phyloP scores from a whole-genome alignment of 176 grass and related monocot species.

The Pharus latifolius region DNA sequence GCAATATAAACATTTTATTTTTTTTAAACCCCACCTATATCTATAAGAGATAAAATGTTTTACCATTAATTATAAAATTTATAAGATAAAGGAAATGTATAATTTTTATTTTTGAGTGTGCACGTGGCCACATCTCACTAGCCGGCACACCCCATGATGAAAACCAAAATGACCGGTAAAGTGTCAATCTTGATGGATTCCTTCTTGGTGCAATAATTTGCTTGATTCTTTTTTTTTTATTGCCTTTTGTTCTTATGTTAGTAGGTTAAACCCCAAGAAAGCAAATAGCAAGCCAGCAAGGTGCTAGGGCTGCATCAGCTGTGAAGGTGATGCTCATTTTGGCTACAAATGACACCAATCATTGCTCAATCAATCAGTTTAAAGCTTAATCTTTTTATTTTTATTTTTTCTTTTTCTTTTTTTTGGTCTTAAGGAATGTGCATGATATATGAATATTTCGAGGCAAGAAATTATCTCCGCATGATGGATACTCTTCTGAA shows the following conservation, averaged over 20 bases:
- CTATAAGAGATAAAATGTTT: too few species aligned
- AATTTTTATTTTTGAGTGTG: too few species aligned
- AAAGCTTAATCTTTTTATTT: constrained; percentile 7
- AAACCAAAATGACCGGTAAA: constrained; percentile 6
- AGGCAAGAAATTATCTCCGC: too few species aligned
- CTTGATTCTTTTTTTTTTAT: constrained; percentile 25
- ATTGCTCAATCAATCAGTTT: constrained; percentile 23
- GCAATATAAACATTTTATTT: too few species aligned
- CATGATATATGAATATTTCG: too few species aligned
- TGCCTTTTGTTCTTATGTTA: constrained; percentile 26
- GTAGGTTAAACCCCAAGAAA: constrained; percentile 2
- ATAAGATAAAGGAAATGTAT: too few species aligned
- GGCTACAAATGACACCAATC: constrained; percentile 37
- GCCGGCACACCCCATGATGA: not conserved
- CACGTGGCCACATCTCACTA: too few species aligned
- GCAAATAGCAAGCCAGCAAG: constrained; percentile 6
- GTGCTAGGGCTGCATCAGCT: constrained; percentile 32
- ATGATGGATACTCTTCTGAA: too few species aligned
- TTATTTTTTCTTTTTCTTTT: constrained; percentile 6
- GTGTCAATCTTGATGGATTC: constrained; percentile 25
- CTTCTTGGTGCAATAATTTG: not conserved
- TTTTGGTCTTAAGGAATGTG: too few species aligned
- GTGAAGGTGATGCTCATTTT: constrained; percentile 41
- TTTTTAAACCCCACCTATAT: too few species aligned
- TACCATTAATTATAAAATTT: too few species aligned